Evolutionary conservation across 108 stramenopile species (phyloP), one percentile per base, ranked within the genome.

Genomic region (Cyclotella kingstonii): DNA sequence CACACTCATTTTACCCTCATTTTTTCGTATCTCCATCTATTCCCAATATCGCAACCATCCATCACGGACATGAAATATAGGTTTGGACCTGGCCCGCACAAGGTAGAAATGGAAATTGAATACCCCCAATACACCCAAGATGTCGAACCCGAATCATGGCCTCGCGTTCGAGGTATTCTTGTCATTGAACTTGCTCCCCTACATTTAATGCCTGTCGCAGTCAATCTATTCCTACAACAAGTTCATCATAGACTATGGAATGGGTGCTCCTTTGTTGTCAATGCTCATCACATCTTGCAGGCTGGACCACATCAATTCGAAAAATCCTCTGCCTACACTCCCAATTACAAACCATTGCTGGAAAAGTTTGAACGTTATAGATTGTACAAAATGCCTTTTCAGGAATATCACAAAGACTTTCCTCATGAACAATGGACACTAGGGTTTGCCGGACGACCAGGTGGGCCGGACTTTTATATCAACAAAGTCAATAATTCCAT

Each of bases 401-500:
- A 91, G 60, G 95, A 96, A 54, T 96, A 96, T 76, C 78, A 81
- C 30, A 61, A 73, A 1, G 58, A 77, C 0, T 89, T 69, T 56
- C 87, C 84, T 2, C 95, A 96, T 55, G 63, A 62, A 11, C 47
- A 81, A 63, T 89, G 78, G 57, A 91, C 95, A 5, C 26, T 94
- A 6, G 95, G 92, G 5, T 87, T 87, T 43, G 82, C 89, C 2
- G 96, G 93, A 45, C 76, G 97, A 38, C 96, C 96, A 2, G 93
- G 87, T 12, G 97, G 97, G 14, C 91, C 94, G 15, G 91, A 93
- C 43, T 93, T 94, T 70, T 98, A 98, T 54, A 83, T 98, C 33
- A 84, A 79, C 55, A 91, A 70, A 48, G 36, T 66, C 1, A 78
- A 98, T 68, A 98, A 98, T 70, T 68, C 78, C 6, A 30, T 44